These are phyloP conservation scores for Leccinum fuscescens DNA, from an alignment of 1,284 basidiomycete species.

Conservation along the genomic window DNA sequence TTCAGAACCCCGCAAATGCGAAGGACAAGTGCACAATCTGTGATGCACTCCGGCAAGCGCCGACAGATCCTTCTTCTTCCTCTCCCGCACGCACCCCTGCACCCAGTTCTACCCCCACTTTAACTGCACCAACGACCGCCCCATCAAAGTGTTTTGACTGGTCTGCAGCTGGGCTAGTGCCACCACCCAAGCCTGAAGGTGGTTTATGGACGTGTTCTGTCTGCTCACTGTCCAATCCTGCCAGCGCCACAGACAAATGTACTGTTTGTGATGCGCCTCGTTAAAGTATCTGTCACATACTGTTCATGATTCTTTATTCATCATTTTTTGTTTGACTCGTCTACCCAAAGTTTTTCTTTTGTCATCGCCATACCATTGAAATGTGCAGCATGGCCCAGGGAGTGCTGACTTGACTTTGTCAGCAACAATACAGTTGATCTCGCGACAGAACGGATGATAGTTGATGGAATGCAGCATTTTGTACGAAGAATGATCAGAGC, in stretches of 20 bases:
- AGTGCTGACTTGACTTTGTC: neutral
- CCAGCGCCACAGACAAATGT: conserved; percentile 38
- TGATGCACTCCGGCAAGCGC: conserved; percentile 38
- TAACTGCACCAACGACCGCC: conserved; percentile 6
- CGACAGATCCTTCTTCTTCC: conserved; percentile 14
- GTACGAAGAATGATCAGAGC: neutral
- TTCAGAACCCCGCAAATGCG: conserved; percentile 44
- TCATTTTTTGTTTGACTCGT: conserved; percentile 6
- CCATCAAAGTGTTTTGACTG: conserved; percentile 46
- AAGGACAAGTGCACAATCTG: conserved; percentile 53
- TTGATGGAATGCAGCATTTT: neutral
- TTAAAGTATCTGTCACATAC: conserved; percentile 17
- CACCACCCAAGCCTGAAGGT: conserved; percentile 32
- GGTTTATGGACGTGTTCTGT: conserved; percentile 44
- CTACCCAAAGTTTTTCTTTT: neutral
- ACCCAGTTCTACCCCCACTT: neutral
- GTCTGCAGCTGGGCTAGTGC: conserved; percentile 49
- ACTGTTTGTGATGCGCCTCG: conserved; percentile 40
- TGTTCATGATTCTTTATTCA: conserved; percentile 17
- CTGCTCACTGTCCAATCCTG: conserved; percentile 43
- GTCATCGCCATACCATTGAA: neutral
- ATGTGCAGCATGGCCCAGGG: neutral
- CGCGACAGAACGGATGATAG: neutral
- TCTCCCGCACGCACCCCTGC: conserved; percentile 7
- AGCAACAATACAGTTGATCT: neutral